phyloP scores from a whole-genome alignment of 2,329 filamentous ascomycete genomes.

The Aspergillus viridinutans region DNA sequence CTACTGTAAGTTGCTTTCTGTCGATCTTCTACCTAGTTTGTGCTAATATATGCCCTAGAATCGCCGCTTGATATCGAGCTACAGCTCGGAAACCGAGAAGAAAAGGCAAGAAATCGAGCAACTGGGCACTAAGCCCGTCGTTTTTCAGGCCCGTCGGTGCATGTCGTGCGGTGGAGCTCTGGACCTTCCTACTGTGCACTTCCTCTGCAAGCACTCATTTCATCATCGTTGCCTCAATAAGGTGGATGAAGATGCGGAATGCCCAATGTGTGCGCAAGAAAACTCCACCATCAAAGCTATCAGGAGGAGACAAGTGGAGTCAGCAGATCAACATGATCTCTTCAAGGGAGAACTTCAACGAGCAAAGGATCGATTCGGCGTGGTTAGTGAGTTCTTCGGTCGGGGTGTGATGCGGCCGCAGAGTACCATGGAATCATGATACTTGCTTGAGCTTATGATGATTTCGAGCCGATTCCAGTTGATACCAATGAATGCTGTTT shows the following conservation, averaged over 20 bases:
- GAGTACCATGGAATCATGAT: conserved; percentile 28
- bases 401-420: conserved; percentile 73
- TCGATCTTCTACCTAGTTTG: neutral
- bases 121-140: conserved; percentile 71
- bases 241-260: conserved; percentile 66
- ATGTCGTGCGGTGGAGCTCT: conserved; percentile 72
- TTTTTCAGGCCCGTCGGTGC: conserved; percentile 88
- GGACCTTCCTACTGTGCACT: conserved; percentile 88
- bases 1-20: conserved; percentile 38
- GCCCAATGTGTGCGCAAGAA: conserved; percentile 75
- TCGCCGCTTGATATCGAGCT: conserved; percentile 73
- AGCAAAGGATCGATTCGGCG: conserved; percentile 80
- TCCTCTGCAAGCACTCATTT: conserved; percentile 95
- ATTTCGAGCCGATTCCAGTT: neutral
- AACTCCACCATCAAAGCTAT: conserved; percentile 89
- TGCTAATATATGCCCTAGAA: conserved; percentile 51
- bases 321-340: conserved; percentile 79
- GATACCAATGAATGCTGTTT: neutral
- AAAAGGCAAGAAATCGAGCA: conserved; percentile 76
- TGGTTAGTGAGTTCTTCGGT: conserved; percentile 91
- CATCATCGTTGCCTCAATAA: conserved; percentile 83
- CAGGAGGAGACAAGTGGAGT: conserved; percentile 78
- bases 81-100: conserved; percentile 75
- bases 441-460: neutral
- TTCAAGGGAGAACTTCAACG: conserved; percentile 76